Percentiles rank a stretch among this genome's conserved stretches.
Conservation (phyloP, 768 basidiomycete genomes). For the Suillus weaverae region DNA sequence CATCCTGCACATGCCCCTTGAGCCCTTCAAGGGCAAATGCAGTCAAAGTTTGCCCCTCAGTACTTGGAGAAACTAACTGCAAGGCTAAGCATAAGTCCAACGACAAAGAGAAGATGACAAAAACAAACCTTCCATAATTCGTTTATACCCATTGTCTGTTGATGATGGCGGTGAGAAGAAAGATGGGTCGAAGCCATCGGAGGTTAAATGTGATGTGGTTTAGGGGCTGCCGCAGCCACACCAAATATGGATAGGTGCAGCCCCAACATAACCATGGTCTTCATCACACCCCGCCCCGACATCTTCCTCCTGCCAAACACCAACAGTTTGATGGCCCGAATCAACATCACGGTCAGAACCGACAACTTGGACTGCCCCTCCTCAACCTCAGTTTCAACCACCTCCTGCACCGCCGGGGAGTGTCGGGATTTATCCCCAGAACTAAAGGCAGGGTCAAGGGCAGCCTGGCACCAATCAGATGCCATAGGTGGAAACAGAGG, state of each 20-base stretch:
- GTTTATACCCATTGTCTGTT: slow-evolving; percentile 7
- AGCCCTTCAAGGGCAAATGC: neutral
- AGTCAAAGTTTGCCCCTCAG: neutral
- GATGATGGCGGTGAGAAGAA: neutral
- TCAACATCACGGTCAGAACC: slow-evolving; percentile 37
- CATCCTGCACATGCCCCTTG: neutral
- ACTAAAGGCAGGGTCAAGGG: slow-evolving; percentile 31
- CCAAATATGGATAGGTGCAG: slow-evolving; percentile 26
- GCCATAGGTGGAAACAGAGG: slow-evolving; percentile 45
- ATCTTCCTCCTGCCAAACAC: slow-evolving; percentile 89
- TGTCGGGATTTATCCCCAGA: slow-evolving; percentile 24
- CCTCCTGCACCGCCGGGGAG: slow-evolving; percentile 27
- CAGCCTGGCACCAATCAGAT: slow-evolving; percentile 46
- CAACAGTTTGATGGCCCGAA: slow-evolving; percentile 83
- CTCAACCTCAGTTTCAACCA: slow-evolving; percentile 59
- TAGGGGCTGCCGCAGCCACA: neutral
- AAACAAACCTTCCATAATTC: slow-evolving; percentile 4
- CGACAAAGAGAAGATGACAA: no score
- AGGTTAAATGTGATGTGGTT: neutral
- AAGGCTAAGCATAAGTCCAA: neutral
- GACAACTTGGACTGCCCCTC: slow-evolving; percentile 44
- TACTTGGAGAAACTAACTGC: neutral
- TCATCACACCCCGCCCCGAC: slow-evolving; percentile 71
- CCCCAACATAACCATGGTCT: slow-evolving; percentile 48
- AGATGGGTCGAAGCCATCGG: neutral